Evolutionary conservation across 2,329 filamentous ascomycete genomes (phyloP).

Genomic region (Dactylonectria estremocensis): DNA sequence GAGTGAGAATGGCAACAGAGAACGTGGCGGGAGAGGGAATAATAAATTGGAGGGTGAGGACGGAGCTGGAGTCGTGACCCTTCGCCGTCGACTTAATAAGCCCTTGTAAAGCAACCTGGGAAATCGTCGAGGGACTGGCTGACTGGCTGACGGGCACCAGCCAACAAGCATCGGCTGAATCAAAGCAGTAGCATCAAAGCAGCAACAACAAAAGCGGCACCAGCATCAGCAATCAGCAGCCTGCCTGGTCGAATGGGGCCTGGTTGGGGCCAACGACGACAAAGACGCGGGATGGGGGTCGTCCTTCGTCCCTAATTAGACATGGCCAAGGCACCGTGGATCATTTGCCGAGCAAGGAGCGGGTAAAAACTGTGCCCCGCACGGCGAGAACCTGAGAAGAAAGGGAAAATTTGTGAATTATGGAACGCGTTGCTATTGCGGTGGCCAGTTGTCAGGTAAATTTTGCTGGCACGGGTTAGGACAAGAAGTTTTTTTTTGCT

Average conservation of each 20-base stretch:
- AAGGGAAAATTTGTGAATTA: constrained; percentile 22
- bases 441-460: constrained; percentile 34
- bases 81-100: constrained; percentile 18
- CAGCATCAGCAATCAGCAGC: not conserved
- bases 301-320: constrained; percentile 47
- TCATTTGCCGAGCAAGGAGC: constrained; percentile 46
- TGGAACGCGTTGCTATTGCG: constrained; percentile 13
- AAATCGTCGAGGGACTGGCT: too few species aligned
- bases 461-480: constrained; percentile 43
- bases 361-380: constrained; percentile 45
- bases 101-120: constrained; percentile 23
- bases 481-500: constrained; percentile 27
- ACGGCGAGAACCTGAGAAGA: constrained; percentile 8
- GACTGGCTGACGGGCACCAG: not conserved
- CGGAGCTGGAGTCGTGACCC: constrained; percentile 9
- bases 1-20: not conserved
- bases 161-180: constrained; percentile 1
- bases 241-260: not conserved
- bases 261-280: constrained; percentile 45
- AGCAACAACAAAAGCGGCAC: constrained; percentile 28
- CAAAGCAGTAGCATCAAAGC: constrained; percentile 14
- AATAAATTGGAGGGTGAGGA: constrained; percentile 22
- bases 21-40: constrained; percentile 18
- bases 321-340: constrained; percentile 26
- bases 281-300: constrained; percentile 41